A percentile compares a stretch with the other conserved stretches of the same genome.
phyloP scores from a whole-genome alignment of 2,329 filamentous ascomycete species.

The Epichloe uncinata region DNA sequence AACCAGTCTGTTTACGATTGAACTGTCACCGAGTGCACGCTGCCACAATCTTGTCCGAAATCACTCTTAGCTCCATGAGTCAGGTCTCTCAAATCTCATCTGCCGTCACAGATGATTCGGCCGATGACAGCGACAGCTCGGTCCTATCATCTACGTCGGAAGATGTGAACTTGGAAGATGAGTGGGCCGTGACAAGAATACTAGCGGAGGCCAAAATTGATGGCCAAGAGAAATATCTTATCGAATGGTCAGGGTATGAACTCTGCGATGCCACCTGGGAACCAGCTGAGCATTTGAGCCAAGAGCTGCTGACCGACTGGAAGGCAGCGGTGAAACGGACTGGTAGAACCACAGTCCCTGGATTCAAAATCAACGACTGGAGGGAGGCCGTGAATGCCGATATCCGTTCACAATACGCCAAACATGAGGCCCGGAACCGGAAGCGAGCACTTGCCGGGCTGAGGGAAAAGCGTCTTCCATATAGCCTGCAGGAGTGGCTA shows the following conservation, averaged over 20 bases:
- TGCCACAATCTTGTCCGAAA: not conserved
- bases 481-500: constrained; percentile 2
- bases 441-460: constrained; percentile 26
- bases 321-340: constrained; percentile 24
- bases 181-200: constrained; percentile 39
- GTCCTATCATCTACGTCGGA: constrained; percentile 22
- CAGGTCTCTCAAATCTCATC: not conserved
- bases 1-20: not conserved
- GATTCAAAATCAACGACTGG: constrained; percentile 27
- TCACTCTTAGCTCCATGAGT: not conserved
- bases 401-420: constrained; percentile 17
- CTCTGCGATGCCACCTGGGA: constrained; percentile 35
- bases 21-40: not conserved
- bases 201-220: constrained; percentile 29
- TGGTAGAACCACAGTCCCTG: constrained; percentile 17
- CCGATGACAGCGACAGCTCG: constrained; percentile 12
- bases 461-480: constrained; percentile 3
- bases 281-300: constrained; percentile 28
- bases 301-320: constrained; percentile 30
- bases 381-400: constrained; percentile 18
- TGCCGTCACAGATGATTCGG: not conserved
- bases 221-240: constrained; percentile 18
- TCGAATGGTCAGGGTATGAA: constrained; percentile 24
- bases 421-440: constrained; percentile 30
- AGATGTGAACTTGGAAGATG: constrained; percentile 21